Evolutionary conservation across 345 rosid species (phyloP).

Genomic region (Nasturtium officinale): DNA sequence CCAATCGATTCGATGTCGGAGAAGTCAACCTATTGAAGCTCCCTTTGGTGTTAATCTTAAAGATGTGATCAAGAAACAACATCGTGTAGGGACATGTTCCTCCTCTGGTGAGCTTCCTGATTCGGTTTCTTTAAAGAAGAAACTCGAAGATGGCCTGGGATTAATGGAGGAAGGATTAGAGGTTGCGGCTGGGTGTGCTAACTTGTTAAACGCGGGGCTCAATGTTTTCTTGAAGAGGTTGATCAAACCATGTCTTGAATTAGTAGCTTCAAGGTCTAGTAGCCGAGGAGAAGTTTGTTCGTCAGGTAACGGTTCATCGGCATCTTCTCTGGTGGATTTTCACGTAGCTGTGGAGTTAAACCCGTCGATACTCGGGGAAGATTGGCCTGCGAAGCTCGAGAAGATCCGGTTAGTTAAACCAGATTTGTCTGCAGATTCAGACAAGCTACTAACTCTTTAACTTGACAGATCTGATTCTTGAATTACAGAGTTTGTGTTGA

Average conservation of each 20-base stretch:
- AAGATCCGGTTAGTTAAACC: conserved; percentile 47
- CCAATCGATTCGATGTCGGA: conserved; percentile 58
- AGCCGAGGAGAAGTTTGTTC: conserved; percentile 17
- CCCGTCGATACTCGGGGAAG: conserved; percentile 58
- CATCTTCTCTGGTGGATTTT: conserved; percentile 59
- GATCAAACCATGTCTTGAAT: conserved; percentile 66
- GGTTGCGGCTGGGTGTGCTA: conserved; percentile 57
- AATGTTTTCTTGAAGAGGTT: conserved; percentile 62
- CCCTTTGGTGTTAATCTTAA: conserved; percentile 62
- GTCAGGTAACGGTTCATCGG: conserved; percentile 31
- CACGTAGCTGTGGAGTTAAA: conserved; percentile 62
- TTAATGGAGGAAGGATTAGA: conserved; percentile 54
- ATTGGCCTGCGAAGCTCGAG: conserved; percentile 62
- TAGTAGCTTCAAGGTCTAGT: conserved; percentile 52
- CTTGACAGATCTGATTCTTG: conserved; percentile 29
- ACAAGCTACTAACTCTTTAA: conserved; percentile 31
- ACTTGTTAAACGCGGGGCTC: conserved; percentile 59
- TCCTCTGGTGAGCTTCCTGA: conserved; percentile 61
- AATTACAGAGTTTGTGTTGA: conserved; percentile 26
- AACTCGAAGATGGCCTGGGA: conserved; percentile 52
- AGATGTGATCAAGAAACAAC: conserved; percentile 38
- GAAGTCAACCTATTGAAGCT: conserved; percentile 66
- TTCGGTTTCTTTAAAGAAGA: conserved; percentile 54
- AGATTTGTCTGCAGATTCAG: conserved; percentile 35
- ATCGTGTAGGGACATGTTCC: conserved; percentile 46